phyloP scores from a whole-genome alignment of 192 early-diverging fungal species.

The Chytriomyces sp. region DNA sequence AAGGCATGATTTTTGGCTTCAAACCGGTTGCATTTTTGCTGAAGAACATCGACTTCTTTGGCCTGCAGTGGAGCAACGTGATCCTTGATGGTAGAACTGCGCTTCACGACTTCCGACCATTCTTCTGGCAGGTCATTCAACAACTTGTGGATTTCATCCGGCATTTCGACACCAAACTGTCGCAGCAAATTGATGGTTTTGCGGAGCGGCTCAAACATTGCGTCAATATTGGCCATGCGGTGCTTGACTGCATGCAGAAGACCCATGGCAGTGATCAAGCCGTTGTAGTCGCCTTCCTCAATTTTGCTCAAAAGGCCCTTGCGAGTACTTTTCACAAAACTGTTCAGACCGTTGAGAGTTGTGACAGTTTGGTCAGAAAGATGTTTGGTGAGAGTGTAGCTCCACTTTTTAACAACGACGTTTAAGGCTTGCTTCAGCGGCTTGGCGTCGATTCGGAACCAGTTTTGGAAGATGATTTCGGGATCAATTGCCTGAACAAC shows the following conservation, averaged over 20 bases:
- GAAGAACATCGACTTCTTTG: conserved; percentile 67
- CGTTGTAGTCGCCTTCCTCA: conserved; percentile 67
- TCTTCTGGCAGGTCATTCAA: conserved; percentile 69
- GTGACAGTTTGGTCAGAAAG: conserved; percentile 62
- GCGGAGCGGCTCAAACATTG: conserved; percentile 67
- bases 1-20: conserved; percentile 69
- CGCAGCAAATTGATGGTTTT: conserved; percentile 69
- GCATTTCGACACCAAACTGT: conserved; percentile 69
- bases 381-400: conserved; percentile 69
- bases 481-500: conserved; percentile 53
- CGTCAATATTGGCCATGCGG: conserved; percentile 58
- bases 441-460: conserved; percentile 66
- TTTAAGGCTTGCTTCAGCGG: conserved; percentile 70
- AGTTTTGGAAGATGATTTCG: conserved; percentile 63
- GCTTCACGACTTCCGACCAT: conserved; percentile 71
- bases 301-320: conserved; percentile 63
- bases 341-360: conserved; percentile 64
- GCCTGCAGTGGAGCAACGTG: conserved; percentile 68
- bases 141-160: conserved; percentile 69
- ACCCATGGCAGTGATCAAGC: conserved; percentile 63
- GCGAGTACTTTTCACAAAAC: conserved; percentile 61
- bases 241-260: conserved; percentile 69
- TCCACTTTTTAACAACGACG: conserved; percentile 72
- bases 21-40: conserved; percentile 73
- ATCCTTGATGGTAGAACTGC: conserved; percentile 65